These are phyloP conservation scores for Mycena rosella DNA, from an alignment of 768 basidiomycete species.

Conservation along the genomic window DNA sequence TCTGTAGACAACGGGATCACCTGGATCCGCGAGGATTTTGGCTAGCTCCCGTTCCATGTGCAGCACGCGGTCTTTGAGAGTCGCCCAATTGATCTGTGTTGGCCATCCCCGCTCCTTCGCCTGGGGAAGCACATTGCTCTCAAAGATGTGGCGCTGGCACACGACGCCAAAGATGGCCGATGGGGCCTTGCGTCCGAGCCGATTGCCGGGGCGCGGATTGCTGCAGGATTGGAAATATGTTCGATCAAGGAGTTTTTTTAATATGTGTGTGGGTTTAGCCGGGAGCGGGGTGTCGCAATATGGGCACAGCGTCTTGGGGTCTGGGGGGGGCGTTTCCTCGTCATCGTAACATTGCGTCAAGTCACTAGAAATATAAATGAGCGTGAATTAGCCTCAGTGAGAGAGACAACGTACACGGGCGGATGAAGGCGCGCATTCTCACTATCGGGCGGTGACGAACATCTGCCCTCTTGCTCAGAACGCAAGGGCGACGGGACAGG, in stretches of 20 bases:
- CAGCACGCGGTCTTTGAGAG: conserved; percentile 65
- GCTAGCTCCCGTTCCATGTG: conserved; percentile 61
- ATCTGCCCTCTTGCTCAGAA: no score
- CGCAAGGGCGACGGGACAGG: no score
- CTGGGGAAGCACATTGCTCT: conserved; percentile 75
- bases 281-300: not conserved
- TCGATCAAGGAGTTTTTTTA: not conserved
- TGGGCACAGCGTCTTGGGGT: not conserved
- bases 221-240: not conserved
- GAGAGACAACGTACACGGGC: no score
- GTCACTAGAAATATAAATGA: no score
- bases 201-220: not conserved
- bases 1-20: conserved; percentile 41
- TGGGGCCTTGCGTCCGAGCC: conserved; percentile 64
- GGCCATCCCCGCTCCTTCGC: conserved; percentile 84
- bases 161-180: conserved; percentile 71
- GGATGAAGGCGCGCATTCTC: no score
- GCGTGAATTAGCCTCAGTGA: no score
- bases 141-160: conserved; percentile 85
- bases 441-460: no score
- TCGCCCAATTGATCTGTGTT: conserved; percentile 72
- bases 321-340: no score
- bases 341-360: no score
- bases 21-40: conserved; percentile 63
- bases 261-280: not conserved